Evolutionary conservation across 192 early-diverging fungal species (phyloP).

Genomic region (Umbelopsis isabellina): DNA sequence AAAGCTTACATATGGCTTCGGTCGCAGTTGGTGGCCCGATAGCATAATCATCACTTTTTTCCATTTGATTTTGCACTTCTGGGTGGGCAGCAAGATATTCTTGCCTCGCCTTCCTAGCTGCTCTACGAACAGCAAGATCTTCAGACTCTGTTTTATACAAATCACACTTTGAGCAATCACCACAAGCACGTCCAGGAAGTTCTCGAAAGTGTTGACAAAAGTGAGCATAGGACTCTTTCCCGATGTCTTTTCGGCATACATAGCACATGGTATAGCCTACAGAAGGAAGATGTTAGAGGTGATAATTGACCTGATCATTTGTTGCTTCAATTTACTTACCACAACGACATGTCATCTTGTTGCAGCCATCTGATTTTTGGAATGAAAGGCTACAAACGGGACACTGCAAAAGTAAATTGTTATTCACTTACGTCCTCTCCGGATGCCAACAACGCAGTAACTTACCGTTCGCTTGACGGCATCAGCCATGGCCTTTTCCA

Average conservation of each 20-base stretch:
- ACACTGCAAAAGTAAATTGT: slow-evolving; percentile 42
- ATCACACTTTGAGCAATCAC: slow-evolving; percentile 58
- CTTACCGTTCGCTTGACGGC: slow-evolving; percentile 65
- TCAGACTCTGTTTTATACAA: slow-evolving; percentile 60
- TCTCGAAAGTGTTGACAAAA: slow-evolving; percentile 66
- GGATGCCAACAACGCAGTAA: not conserved
- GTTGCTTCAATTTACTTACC: slow-evolving; percentile 35
- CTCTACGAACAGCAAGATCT: slow-evolving; percentile 42
- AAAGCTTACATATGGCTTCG: slow-evolving; percentile 4
- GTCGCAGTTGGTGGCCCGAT: slow-evolving; percentile 19
- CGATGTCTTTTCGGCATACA: slow-evolving; percentile 62
- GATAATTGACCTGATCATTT: no score
- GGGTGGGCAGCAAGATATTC: slow-evolving; percentile 49
- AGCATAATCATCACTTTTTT: slow-evolving; percentile 8
- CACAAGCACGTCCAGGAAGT: slow-evolving; percentile 51
- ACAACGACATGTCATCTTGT: slow-evolving; percentile 65
- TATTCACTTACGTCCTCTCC: slow-evolving; percentile 3
- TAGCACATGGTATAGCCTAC: slow-evolving; percentile 63
- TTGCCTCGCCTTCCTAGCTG: slow-evolving; percentile 45
- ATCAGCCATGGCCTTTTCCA: slow-evolving; percentile 64
- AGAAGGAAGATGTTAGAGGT: not conserved
- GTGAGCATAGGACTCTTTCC: slow-evolving; percentile 56
- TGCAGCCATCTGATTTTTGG: slow-evolving; percentile 62
- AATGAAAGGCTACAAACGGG: slow-evolving; percentile 57
- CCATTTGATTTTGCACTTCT: slow-evolving; percentile 23